Conservation (phyloP, 768 basidiomycete genomes). For the Tylopilus plumbeoviolaceoides region DNA sequence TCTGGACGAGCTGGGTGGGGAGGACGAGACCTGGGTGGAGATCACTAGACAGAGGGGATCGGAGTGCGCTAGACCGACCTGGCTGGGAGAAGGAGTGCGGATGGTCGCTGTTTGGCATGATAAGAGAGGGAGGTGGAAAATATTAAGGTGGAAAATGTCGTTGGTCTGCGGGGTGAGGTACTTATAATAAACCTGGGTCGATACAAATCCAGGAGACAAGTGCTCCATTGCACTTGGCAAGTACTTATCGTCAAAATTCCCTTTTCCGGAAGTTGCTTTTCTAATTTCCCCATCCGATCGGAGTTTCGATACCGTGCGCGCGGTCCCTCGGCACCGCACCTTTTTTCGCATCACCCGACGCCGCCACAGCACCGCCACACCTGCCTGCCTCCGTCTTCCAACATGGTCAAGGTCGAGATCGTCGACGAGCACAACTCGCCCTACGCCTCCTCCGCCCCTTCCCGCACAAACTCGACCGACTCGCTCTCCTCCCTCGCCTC, state of each 20-base stretch:
- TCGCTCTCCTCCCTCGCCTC: conserved; percentile 82
- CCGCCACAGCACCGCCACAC: conserved; percentile 21
- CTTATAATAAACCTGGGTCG: conserved; percentile 20
- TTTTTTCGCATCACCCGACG: conserved; percentile 16
- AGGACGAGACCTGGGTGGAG: conserved; percentile 50
- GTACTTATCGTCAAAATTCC: conserved; percentile 23
- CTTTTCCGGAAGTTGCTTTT: conserved; percentile 1
- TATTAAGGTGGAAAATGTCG: conserved; percentile 24
- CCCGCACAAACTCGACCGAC: conserved; percentile 60
- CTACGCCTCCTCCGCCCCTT: conserved; percentile 72
- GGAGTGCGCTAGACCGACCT: conserved; percentile 14
- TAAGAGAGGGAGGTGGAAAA: conserved; percentile 22
- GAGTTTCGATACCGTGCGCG: conserved; percentile 20
- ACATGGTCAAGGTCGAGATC: conserved; percentile 93
- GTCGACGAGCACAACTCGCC: conserved; percentile 76
- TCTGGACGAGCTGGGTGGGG: conserved; percentile 67
- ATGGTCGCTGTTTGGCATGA: conserved; percentile 31
- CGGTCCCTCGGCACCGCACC: conserved; percentile 26
- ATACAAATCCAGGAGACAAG: conserved; percentile 4
- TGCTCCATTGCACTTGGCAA: conserved; percentile 14
- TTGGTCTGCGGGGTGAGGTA: conserved; percentile 12
- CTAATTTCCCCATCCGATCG: conserved; percentile 11
- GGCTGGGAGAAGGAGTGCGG: conserved; percentile 33
- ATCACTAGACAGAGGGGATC: neutral
- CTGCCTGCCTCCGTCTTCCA: conserved; percentile 3